Evolutionary conservation across 805 yeast species (phyloP), one percentile per base, ranked within the genome.

Genomic region (Pichia rugopelliculosa): DNA sequence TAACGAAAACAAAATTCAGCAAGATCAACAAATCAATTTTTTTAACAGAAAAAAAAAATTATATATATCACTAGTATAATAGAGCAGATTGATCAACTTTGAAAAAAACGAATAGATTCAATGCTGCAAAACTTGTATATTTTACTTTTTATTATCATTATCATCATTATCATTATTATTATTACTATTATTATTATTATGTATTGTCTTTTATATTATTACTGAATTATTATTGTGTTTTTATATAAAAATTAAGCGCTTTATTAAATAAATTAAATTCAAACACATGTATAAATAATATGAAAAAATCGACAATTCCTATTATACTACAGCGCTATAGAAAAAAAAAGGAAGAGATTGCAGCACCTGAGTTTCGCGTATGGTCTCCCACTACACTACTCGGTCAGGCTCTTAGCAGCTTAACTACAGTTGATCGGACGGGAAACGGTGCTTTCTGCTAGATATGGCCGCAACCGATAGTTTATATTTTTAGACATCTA

Each of bases 381-480:
- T 45, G 48, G 49, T 46, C 39, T 46, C 49, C 45, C 46, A 73
- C 75, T 68, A 69, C 70, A 71, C 69, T 73, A 72, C 77, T 73
- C 75, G 69, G 75, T 71, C 73, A 67, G 75, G 76, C 77, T 70
- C 77, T 73, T 71, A 71, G 74, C 71, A 68, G 77, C 72, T 72
- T 72, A 71, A 73, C 76, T 73, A 72, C 75, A 70, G 74, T n/a
- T n/a, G n/a, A n/a, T n/a, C n/a, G n/a, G n/a, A n/a, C n/a, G n/a
- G n/a, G n/a, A n/a, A n/a, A n/a, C 75, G 75, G 76, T 73, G 76
- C 74, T 73, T 72, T 74, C 77, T 69, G 71, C 75, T 72, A 69
- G 77, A 71, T 74, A 71, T 73, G 77, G 77, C 76, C 77, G 76
- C 74, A 72, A 71, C 76, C 74, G 72, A 41, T 18, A 10, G 25